Conservation (phyloP, 1,139 yeast genomes). For the Zygoascus sp. region DNA sequence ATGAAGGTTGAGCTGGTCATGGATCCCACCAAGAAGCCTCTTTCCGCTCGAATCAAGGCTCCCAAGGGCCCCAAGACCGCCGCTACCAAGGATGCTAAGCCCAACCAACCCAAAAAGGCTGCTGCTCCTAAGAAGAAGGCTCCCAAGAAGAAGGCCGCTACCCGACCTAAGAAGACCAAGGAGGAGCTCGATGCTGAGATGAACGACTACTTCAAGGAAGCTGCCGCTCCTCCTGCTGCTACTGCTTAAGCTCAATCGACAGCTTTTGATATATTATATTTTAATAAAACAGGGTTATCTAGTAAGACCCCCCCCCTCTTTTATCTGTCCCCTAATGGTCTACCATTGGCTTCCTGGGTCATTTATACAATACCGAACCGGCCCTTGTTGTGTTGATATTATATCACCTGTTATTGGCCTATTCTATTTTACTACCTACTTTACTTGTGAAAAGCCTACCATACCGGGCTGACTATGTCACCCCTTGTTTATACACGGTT, state of each 20-base stretch:
- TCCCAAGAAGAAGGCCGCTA: conserved; percentile 31
- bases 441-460: background rate
- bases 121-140: conserved; percentile 19
- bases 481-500: background rate
- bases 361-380: too few relatives aligned
- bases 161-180: conserved; percentile 66
- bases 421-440: background rate
- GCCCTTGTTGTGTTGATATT: too few relatives aligned
- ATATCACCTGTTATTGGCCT: background rate
- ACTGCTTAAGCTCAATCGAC: conserved; percentile 2
- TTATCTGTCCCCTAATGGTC: too few relatives aligned
- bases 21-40: conserved; percentile 78
- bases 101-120: conserved; percentile 24
- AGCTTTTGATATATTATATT: conserved; percentile 1
- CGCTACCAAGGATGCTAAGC: conserved; percentile 12
- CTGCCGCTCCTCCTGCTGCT: conserved; percentile 13
- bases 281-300: background rate
- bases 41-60: conserved; percentile 59
- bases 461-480: too few relatives aligned
- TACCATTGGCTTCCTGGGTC: too few relatives aligned
- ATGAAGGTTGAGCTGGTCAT: conserved; percentile 66
- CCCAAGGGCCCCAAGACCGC: conserved; percentile 27
- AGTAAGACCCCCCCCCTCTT: too few relatives aligned
- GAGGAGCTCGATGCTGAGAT: conserved; percentile 93
- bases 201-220: conserved; percentile 65